Conservation (phyloP, 257 asterid species). For the Petunia axillaris region DNA sequence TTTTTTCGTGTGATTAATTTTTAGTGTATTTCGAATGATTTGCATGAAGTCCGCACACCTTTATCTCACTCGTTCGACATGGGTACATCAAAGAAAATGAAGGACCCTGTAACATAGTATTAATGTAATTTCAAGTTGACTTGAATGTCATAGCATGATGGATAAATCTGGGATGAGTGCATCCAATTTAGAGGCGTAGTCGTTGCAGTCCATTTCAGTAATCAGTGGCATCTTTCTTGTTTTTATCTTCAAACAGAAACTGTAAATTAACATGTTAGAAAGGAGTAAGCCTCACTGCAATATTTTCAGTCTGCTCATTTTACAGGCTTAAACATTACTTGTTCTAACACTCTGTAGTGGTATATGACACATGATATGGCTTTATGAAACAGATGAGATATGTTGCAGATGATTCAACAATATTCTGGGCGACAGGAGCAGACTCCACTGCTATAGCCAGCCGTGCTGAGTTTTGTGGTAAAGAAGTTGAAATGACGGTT, state of each 20-base stretch:
- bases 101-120: neutral
- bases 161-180: neutral
- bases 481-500: slow-evolving; percentile 82
- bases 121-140: neutral
- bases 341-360: neutral
- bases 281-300: neutral
- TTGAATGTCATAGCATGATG: slow-evolving; percentile 18
- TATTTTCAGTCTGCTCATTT: slow-evolving; percentile 6
- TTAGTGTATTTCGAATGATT: neutral
- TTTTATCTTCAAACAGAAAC: neutral
- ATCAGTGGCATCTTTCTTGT: slow-evolving; percentile 5
- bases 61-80: neutral
- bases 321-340: neutral
- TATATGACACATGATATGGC: slow-evolving; percentile 9
- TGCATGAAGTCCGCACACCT: neutral
- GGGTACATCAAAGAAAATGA: neutral
- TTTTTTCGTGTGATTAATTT: neutral
- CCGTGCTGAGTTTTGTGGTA: slow-evolving; percentile 74
- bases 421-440: slow-evolving; percentile 89
- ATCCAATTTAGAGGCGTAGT: neutral
- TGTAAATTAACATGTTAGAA: slow-evolving; percentile 12
- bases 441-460: slow-evolving; percentile 65
- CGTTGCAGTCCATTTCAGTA: neutral
- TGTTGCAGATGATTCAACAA: slow-evolving; percentile 82
- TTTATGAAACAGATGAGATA: slow-evolving; percentile 69